Evolutionary conservation across 164 flowering plant genomes (phyloP).

Genomic region (Chloranthus sessilifolius): DNA sequence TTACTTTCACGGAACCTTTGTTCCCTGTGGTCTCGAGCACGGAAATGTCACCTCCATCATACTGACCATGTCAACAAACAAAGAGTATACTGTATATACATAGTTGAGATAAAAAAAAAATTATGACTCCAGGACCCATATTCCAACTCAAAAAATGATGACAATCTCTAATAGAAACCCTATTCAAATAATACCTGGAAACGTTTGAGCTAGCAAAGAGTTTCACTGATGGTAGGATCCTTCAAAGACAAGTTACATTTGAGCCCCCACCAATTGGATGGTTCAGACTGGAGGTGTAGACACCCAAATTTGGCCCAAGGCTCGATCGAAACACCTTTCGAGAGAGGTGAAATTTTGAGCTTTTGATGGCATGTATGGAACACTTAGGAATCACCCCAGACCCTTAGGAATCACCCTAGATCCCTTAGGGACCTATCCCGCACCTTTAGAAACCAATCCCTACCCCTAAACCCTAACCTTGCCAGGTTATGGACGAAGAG

Average conservation of each 20-base stretch:
- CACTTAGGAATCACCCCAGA: too few species aligned
- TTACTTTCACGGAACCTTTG: conserved; percentile 75
- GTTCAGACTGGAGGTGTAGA: too few species aligned
- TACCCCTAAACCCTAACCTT: too few species aligned
- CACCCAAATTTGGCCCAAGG: too few species aligned
- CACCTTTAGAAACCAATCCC: too few species aligned
- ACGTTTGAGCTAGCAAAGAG: conserved; percentile 54
- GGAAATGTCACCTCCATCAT: conserved; percentile 46
- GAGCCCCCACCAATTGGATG: too few species aligned
- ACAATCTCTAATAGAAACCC: neutral
- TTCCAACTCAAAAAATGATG: neutral
- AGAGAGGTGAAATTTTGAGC: too few species aligned
- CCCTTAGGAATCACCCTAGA: too few species aligned
- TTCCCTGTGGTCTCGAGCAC: conserved; percentile 69
- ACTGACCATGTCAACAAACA: conserved; percentile 65
- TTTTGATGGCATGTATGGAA: too few species aligned
- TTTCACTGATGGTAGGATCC: conserved; percentile 44
- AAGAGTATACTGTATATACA: conserved; percentile 44
- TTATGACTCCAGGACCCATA: conserved; percentile 4
- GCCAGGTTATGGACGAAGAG: too few species aligned
- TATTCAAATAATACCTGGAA: conserved; percentile 42
- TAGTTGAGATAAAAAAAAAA: conserved; percentile 15
- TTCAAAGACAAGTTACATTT: conserved; percentile 47
- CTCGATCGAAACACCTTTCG: too few species aligned
- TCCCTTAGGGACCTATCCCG: too few species aligned